Evolutionary conservation across 2,329 filamentous ascomycete species (phyloP).

Genomic region (Diaporthe australafricana): DNA sequence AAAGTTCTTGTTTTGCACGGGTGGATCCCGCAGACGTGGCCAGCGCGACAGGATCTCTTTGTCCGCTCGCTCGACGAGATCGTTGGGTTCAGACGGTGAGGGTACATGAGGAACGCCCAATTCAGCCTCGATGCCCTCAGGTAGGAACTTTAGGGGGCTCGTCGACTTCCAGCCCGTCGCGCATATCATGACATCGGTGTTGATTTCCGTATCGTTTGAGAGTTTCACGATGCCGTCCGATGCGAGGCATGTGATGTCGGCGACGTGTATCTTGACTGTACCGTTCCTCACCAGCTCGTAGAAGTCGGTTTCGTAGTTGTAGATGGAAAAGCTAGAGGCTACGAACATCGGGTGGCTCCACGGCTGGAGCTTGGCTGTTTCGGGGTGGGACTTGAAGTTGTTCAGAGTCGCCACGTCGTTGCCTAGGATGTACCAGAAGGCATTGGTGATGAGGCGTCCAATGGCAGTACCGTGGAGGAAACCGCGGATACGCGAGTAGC

Average conservation of each 20-base stretch:
- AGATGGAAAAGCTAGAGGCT: slow-evolving; percentile 67
- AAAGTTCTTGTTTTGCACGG: slow-evolving; percentile 55
- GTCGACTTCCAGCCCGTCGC: slow-evolving; percentile 66
- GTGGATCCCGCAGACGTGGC: not conserved
- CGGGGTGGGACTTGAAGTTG: slow-evolving; percentile 63
- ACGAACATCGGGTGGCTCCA: slow-evolving; percentile 62
- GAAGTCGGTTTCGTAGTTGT: slow-evolving; percentile 69
- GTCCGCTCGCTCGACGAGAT: slow-evolving; percentile 59
- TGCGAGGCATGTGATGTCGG: slow-evolving; percentile 60
- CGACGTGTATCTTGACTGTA: slow-evolving; percentile 63
- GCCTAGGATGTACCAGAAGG: slow-evolving; percentile 69
- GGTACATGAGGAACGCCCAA: slow-evolving; percentile 22
- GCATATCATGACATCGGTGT: slow-evolving; percentile 64
- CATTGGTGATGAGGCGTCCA: slow-evolving; percentile 65
- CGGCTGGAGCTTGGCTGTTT: slow-evolving; percentile 48
- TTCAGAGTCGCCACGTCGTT: slow-evolving; percentile 66
- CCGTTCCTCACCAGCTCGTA: slow-evolving; percentile 67
- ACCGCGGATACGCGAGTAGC: slow-evolving; percentile 63
- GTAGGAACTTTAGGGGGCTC: slow-evolving; percentile 39
- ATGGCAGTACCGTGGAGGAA: slow-evolving; percentile 69
- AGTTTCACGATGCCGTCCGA: slow-evolving; percentile 60
- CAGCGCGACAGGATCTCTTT: slow-evolving; percentile 25
- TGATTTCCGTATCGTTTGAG: slow-evolving; percentile 57
- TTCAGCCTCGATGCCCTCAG: slow-evolving; percentile 23
- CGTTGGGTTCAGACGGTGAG: slow-evolving; percentile 37